Evolutionary conservation across 192 early-diverging fungal species (phyloP), one percentile per base, ranked within the genome.

Genomic region (Podila clonocystis): DNA sequence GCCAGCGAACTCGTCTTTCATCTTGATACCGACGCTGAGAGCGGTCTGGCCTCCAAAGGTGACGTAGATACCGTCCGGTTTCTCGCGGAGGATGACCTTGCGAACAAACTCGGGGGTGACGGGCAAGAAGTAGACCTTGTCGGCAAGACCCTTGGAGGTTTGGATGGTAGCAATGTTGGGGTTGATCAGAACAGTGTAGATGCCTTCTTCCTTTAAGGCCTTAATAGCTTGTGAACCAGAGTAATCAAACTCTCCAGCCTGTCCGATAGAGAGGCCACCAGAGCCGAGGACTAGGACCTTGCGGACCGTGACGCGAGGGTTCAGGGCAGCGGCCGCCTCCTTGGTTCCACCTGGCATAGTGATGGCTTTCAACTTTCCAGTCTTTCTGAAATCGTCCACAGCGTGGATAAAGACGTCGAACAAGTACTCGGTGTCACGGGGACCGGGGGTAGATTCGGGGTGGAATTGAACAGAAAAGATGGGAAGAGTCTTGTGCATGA

Each of bases 161-260:
- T 99, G 98, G 83, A 99, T 98, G 28, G 98, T 99, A 24, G 97
- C 97, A 84, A 99, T 99, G 89, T 99, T 99, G 62, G 98, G 97
- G 74, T 99, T 99, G 85, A 99, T 97, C 57, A 99, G 85, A 63
- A 99, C 87, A 19, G 98, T 99, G 83, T 97, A 95, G 68, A 99
- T 95, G 24, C 93, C 94, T 82, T 97, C 96, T 82, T 98, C 96
- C 85, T 96, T 97, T 65, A 99, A 87, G 26, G 98, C 98, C 87
- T 99, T 99, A 89, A 99, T 99, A 8, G 97, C 97, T 85, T 96
- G 89, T 1, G 75, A 77, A 41, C 97, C 97, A 82, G 97, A 99
- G 86, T 99, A 99, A 85, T 99, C 97, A 74, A 99, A 99, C 88
- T 99, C 97, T 63, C 97, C 98, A 45, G 98, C 98, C 85, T 99